phyloP scores from a whole-genome alignment of 2,329 filamentous ascomycete species.

The Chrysoporthe cubensis region DNA sequence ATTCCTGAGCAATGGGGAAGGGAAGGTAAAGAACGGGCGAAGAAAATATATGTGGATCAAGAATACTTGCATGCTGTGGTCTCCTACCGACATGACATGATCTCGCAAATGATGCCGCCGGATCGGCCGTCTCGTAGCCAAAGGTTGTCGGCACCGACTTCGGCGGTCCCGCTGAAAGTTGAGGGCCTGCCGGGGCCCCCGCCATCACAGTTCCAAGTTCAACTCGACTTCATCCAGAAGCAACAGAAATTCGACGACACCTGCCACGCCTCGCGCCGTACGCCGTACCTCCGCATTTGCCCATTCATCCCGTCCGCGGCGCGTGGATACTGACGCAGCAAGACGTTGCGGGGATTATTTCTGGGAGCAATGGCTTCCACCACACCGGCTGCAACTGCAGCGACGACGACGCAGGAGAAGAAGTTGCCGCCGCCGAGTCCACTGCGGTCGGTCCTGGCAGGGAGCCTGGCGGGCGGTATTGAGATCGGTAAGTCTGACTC shows the following conservation, averaged over 20 bases:
- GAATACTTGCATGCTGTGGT: background rate
- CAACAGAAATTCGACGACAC: background rate
- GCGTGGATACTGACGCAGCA: background rate
- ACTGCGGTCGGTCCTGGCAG: conserved; percentile 87
- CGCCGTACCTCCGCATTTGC: background rate
- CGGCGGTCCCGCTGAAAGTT: background rate
- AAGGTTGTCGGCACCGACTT: background rate
- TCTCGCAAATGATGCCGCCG: background rate
- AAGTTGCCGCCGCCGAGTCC: conserved; percentile 65
- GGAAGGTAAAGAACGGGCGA: background rate
- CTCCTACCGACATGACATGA: background rate
- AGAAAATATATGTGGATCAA: conserved; percentile 2
- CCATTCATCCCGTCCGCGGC: background rate
- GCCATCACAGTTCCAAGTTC: background rate
- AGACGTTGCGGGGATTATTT: background rate
- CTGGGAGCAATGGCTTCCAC: conserved; percentile 30
- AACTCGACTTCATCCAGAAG: background rate
- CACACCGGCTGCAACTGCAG: conserved; percentile 27
- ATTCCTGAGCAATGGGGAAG: background rate
- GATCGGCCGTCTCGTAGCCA: background rate
- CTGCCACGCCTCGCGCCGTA: background rate
- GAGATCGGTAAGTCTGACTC: conserved; percentile 72
- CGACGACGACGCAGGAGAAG: conserved; percentile 31
- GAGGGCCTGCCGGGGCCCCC: background rate
- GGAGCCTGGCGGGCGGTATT: conserved; percentile 89